Evolutionary conservation across 192 early-diverging fungal genomes (phyloP).

Genomic region (Coemansia sp.): DNA sequence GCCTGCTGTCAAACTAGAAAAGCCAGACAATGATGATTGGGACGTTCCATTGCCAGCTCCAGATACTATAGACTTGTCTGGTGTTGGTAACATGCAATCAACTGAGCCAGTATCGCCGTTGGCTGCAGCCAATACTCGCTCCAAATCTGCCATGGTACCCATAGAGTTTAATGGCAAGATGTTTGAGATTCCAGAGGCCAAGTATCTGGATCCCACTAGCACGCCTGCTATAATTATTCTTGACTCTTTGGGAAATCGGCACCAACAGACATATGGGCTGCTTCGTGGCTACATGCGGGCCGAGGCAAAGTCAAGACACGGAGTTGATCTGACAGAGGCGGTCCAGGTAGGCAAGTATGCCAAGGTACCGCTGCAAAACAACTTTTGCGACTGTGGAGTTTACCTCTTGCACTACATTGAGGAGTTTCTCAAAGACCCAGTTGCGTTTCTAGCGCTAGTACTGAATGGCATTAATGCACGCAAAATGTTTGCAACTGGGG

Average conservation of each 20-base stretch:
- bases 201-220: constrained; percentile 21
- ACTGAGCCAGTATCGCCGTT: background rate
- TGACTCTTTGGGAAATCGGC: constrained; percentile 48
- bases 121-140: background rate
- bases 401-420: constrained; percentile 81
- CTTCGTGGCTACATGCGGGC: constrained; percentile 54
- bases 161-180: constrained; percentile 19
- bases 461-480: constrained; percentile 35
- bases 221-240: constrained; percentile 40
- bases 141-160: constrained; percentile 6
- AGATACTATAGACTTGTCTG: background rate
- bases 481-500: constrained; percentile 26
- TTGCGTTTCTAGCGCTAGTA: constrained; percentile 18
- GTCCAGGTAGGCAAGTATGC: constrained; percentile 55
- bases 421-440: constrained; percentile 60
- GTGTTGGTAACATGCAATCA: background rate
- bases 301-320: constrained; percentile 59
- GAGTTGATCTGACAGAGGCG: constrained; percentile 29
- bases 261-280: constrained; percentile 34
- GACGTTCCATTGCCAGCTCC: too few relatives aligned
- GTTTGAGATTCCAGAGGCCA: constrained; percentile 14
- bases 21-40: background rate
- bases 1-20: background rate
- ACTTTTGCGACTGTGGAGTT: constrained; percentile 87
- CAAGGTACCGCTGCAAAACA: constrained; percentile 73